Evolutionary conservation across 2,329 filamentous ascomycete genomes (phyloP), one percentile per base, ranked within the genome.

Genomic region (Parastagonospora nodorum): DNA sequence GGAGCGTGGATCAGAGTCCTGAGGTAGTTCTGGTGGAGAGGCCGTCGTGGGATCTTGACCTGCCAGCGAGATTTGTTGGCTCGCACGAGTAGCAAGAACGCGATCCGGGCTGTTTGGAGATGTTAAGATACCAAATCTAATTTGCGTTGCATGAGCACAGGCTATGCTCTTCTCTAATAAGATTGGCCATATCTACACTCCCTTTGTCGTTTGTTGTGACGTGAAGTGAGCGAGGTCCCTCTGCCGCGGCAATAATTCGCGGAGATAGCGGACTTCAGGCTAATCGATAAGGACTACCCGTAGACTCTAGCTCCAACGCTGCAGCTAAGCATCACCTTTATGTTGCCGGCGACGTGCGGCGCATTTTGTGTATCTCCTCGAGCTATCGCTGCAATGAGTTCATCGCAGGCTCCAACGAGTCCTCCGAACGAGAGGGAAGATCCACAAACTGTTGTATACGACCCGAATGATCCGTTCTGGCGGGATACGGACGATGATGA

Each of bases 11-110:
- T 35, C 52, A 63, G 39, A 73, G 77, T 9, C 75, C 89, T 4
- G 94, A 99, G 75, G 89, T 97, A 40, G 92, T 91, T 2, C 78
- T 97, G 44, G 86, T 97, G 11, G 93, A 97, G 78, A 80, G 92
- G 65, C 92, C 93, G 15, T 81, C 86, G 61, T 94, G 89, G 85
- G 90, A 95, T 73, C 80, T 92, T 52, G 88, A 92, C 58, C 77
- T 92, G 70, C 86, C 88, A 2, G 86, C 88, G 60, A 81, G 87
- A 46, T 93, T 75, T 56, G 67, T 73, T 37, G 68, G 72, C 1
- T 62, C 55, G 32, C 71, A 75, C 55, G 74, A 75, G 48, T 62
- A 64, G 50, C 61, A 51, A 45, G 35, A n/a, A 14, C 11, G 11
- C 16, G 14, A 12, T 39, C 35, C 27, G 11, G 14, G 30, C 27